A percentile compares a stretch with the other conserved stretches of the same genome.
phyloP scores from a whole-genome alignment of 169 alveolate genomes.

The Plasmodium berghei region DNA sequence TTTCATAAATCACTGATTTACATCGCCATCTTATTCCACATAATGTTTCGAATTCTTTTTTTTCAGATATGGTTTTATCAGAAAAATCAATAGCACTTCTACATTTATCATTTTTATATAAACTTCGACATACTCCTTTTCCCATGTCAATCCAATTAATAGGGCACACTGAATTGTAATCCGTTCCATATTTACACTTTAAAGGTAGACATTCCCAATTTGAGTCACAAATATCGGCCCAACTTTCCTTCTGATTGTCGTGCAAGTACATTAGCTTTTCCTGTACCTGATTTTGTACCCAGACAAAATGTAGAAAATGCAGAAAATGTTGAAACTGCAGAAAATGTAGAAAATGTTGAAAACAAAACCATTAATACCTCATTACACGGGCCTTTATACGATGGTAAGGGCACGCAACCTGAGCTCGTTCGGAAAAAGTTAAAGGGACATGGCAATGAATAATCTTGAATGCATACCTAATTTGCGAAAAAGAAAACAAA shows the following conservation, averaged over 20 bases:
- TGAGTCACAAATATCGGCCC: slow-evolving; percentile 64
- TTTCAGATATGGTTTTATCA: slow-evolving; percentile 7
- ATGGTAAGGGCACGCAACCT: slow-evolving; percentile 46
- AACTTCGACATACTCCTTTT: slow-evolving; percentile 29
- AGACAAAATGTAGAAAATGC: too few species aligned
- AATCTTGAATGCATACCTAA: slow-evolving; percentile 48
- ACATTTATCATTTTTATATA: slow-evolving; percentile 14
- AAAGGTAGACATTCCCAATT: slow-evolving; percentile 67
- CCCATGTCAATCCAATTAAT: slow-evolving; percentile 45
- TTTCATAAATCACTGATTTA: slow-evolving; percentile 36
- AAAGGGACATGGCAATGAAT: slow-evolving; percentile 59
- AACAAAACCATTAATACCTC: slow-evolving; percentile 9
- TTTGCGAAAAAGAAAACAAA: not conserved
- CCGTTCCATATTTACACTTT: slow-evolving; percentile 39
- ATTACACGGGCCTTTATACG: slow-evolving; percentile 65
- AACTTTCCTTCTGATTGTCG: slow-evolving; percentile 63
- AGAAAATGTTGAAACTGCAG: too few species aligned
- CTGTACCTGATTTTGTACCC: slow-evolving; percentile 18
- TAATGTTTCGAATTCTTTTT: slow-evolving; percentile 20
- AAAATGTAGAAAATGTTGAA: too few species aligned
- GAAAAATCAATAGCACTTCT: slow-evolving; percentile 20
- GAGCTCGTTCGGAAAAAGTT: slow-evolving; percentile 62
- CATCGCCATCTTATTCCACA: slow-evolving; percentile 75
- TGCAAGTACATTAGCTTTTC: slow-evolving; percentile 35
- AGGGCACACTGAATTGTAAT: slow-evolving; percentile 51